Evolutionary conservation across 352 stramenopile genomes (phyloP), one percentile per base, ranked within the genome.

Genomic region (Pilasporangium apinafurcum): DNA sequence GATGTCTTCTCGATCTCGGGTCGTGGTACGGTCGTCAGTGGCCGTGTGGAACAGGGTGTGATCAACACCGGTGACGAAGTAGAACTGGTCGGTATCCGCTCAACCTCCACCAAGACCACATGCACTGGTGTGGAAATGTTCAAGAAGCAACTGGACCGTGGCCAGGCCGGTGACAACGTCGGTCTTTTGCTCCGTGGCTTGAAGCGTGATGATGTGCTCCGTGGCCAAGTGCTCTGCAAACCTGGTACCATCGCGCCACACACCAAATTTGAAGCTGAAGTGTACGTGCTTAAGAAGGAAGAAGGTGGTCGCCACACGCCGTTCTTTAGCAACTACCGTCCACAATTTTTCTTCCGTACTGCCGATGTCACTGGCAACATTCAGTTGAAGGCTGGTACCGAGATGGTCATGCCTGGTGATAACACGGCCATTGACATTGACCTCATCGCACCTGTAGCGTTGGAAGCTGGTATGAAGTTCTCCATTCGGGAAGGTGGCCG

Each of bases 311-410:
- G 95, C 51, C 95, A 98, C 72, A 98, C 91, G 21, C 95, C 95
- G 17, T 98, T 98, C 70, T 97, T 98, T 61, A 86, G 75, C 52
- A 98, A 98, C 62, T 98, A 98, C 73, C 72, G 86, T 37, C 95
- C 95, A 40, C 95, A 98, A 68, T 98, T 98, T 66, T 98, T 98
- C 65, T 92, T 98, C 62, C 84, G 95, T 54, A 98, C 93, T 26
- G 88, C 94, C 20, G 94, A 98, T 68, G 70, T 98, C 37, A 98
- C 94, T 42, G 93, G 95, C 34, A 73, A 84, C 41, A 77, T 97
- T 37, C 69, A 77, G 36, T 67, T 98, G 12, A 85, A 86, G 43
- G 74, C 92, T 30, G 68, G 68, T 53, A 78, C 58, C 39, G 68
- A 85, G 56, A 98, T 98, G 94, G 83, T 98, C 43, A 97, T 98